Base-by-base conservation (phyloP, 345 rosid species). In the Isatis tinctoria region DNA sequence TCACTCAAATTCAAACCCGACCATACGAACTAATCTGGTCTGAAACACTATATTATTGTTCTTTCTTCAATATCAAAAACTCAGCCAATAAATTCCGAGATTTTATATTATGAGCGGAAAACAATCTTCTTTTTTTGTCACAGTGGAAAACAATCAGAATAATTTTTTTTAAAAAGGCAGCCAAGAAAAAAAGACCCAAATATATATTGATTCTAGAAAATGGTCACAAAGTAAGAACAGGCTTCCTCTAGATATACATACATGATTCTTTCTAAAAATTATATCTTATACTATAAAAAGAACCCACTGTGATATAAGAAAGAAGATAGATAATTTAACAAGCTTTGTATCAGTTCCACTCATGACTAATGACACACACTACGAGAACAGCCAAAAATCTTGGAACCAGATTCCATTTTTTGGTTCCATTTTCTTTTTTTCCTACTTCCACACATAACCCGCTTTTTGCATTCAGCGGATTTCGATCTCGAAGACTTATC, bases 381-480 rank as follows among this genome's bases (percentile, higher is more conserved):
- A 52, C 4, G 49, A 68, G 18, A 59, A 28, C 53, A 69, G 53
- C 51, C 79, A 53, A 76, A 75, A 70, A 39, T 76, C 70, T 63
- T 35, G 66, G 75, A 70, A 76, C 79, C 66, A 33, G 44, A 58
- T 47, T 35, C 66, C 78, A 65, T 11, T 32, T 33, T 12, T 14
- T 35, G 51, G 48, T 64, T 45, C 75, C 43, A 9, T 69, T 70
- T 76, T 63, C 10, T 43, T 52, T 41, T 22, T 53, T 36, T 43
- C 66, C 35, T 76, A 62, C 32, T 75, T 35, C 22, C 75, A 76
- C 75, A 76, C 74, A 35, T 1, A 76, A 54, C 27, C 71, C 66
- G 43, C 66, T 63, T 35, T 22, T 28, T 35, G 5, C 60, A 35
- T 35, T 44, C 27, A 24, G 60, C 70, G n/a, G 64, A 26, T 43